Conservation (phyloP, 1,284 basidiomycete genomes). For the Cutaneotrichosporon sp. region DNA sequence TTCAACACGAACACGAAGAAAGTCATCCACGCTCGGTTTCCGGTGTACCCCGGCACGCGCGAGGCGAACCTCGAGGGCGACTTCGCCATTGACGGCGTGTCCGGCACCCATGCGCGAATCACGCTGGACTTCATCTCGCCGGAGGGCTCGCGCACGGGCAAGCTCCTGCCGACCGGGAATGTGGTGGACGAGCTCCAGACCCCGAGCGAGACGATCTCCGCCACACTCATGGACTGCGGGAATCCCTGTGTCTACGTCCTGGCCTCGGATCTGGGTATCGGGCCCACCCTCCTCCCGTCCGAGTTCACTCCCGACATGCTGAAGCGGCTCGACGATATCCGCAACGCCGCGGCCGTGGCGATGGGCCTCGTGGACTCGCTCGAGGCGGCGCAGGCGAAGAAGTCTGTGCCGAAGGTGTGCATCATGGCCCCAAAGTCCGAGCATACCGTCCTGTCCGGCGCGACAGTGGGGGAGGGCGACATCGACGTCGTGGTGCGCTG, state of each 20-base stretch:
- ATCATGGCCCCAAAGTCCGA: slow-evolving; percentile 51
- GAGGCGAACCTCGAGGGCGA: slow-evolving; percentile 59
- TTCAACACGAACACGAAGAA: slow-evolving; percentile 20
- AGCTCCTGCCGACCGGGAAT: slow-evolving; percentile 61
- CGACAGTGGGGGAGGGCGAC: slow-evolving; percentile 30
- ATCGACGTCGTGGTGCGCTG: slow-evolving; percentile 60
- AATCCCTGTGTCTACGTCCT: slow-evolving; percentile 65
- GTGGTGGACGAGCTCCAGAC: slow-evolving; percentile 52
- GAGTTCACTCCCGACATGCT: slow-evolving; percentile 42
- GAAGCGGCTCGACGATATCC: slow-evolving; percentile 37
- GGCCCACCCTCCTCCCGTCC: slow-evolving; percentile 39
- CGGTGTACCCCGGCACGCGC: slow-evolving; percentile 5
- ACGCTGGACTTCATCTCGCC: slow-evolving; percentile 63
- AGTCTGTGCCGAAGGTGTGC: slow-evolving; percentile 62
- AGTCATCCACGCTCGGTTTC: slow-evolving; percentile 15
- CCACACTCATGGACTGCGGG: slow-evolving; percentile 64
- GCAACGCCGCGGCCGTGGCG: slow-evolving; percentile 55
- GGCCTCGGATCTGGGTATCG: slow-evolving; percentile 50
- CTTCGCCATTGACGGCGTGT: slow-evolving; percentile 59
- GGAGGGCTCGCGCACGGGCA: slow-evolving; percentile 63
- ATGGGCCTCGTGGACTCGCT: slow-evolving; percentile 63
- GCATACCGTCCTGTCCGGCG: slow-evolving; percentile 19
- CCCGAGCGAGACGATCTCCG: slow-evolving; percentile 38
- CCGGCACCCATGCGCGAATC: slow-evolving; percentile 61
- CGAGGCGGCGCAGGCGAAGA: slow-evolving; percentile 49